Base-by-base conservation (phyloP, 2,329 filamentous ascomycete species). In the Hypoxylon sp. region DNA sequence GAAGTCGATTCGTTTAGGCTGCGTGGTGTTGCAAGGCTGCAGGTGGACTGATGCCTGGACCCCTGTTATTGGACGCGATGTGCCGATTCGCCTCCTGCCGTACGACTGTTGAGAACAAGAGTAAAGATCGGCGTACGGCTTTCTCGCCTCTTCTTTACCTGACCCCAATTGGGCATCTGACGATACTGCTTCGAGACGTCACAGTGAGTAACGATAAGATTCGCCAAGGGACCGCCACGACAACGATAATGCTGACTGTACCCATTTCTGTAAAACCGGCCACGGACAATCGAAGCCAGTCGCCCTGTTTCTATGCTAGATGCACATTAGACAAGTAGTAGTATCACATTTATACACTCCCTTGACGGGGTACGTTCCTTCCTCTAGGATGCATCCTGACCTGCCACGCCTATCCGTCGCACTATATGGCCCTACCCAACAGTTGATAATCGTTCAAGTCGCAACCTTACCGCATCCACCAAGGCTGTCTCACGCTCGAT, bases 401-500 rank as follows among this genome's bases (percentile, higher is more conserved):
- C 56, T 53, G 52, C 64, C 62, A 59, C 61, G 41, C 57, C 47
- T 51, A 48, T 34, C 43, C 50, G 47, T 50, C 28, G 47, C 28
- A 54, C 56, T 49, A 37, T 44, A 24, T n/a, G n/a, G n/a, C 57
- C 34, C 65, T 71, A 75, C 52, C 68, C 65, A 57, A 59, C 65
- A 52, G 80, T 65, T 43, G 76, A 79, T 56, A 92, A 77, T 64
- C 81, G 84, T 74, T 89, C 86, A 65, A 92, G 76, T 59, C 89
- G 82, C 59, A 81, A 81, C 68, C 84, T 87, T 20, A 91, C 84
- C 20, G 87, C 89, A 69, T 91, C 89, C 6, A 92, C 86, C 70
- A 92, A 76, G 4, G 88, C 88, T 48, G 85, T 85, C 77, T 92
- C 89, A 26, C 89, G 80, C 59, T 89, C 87, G 67, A 92, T 77